phyloP scores from a whole-genome alignment of 148 eudicot genomes.

The Persicaria tinctoria region DNA sequence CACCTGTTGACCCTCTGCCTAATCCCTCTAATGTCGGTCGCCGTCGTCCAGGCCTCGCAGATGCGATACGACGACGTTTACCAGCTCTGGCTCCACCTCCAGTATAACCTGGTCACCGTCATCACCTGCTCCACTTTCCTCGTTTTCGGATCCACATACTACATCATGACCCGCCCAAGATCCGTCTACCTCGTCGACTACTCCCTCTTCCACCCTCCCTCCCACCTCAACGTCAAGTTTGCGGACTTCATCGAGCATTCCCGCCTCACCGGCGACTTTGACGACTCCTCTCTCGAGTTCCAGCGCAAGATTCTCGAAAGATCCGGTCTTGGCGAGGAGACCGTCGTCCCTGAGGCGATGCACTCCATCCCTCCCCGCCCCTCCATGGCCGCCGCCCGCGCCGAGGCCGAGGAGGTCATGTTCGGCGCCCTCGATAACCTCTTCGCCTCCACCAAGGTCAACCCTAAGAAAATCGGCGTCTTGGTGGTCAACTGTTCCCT shows the following conservation, averaged over 20 bases:
- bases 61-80: constrained; percentile 42
- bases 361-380: constrained; percentile 44
- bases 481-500: constrained; percentile 53
- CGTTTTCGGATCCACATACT: constrained; percentile 35
- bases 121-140: constrained; percentile 20
- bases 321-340: constrained; percentile 54
- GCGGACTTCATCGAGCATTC: constrained; percentile 33
- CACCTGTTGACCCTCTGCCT: constrained; percentile 36
- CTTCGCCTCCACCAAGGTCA: constrained; percentile 28
- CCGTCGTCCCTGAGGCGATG: constrained; percentile 44
- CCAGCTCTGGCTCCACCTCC: constrained; percentile 37
- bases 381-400: constrained; percentile 47
- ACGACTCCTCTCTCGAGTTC: constrained; percentile 46
- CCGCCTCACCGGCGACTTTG: constrained; percentile 32
- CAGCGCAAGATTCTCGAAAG: constrained; percentile 50
- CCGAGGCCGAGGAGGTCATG: constrained; percentile 51
- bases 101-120: constrained; percentile 27
- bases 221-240: constrained; percentile 24
- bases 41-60: constrained; percentile 36
- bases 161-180: constrained; percentile 43
- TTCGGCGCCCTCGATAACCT: constrained; percentile 42
- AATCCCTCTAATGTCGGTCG: constrained; percentile 31
- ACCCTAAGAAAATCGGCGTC: constrained; percentile 42
- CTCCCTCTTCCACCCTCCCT: constrained; percentile 38
- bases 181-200: constrained; percentile 48